A percentile compares a stretch with the other conserved stretches of the same genome.
Evolutionary conservation across 495 filamentous ascomycete species (phyloP).

Genomic region (Neurospora discreta): DNA sequence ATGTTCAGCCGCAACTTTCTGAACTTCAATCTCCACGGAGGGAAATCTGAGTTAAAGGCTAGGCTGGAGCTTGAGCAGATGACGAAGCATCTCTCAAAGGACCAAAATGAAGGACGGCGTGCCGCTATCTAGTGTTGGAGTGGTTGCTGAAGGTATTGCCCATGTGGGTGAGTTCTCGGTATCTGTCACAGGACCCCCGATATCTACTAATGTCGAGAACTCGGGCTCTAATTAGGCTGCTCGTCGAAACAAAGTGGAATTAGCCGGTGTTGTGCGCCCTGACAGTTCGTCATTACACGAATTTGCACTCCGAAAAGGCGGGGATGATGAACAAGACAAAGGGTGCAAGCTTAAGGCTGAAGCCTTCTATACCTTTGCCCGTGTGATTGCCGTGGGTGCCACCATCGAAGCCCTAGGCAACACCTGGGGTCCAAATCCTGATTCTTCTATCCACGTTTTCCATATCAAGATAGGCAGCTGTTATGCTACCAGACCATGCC

Average conservation of each 20-base stretch:
- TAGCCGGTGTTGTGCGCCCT: not conserved
- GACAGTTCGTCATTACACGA: not conserved
- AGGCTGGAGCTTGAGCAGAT: slow-evolving; percentile 26
- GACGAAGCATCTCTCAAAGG: not conserved
- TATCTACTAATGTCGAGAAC: not conserved
- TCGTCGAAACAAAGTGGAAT: not conserved
- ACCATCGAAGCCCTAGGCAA: slow-evolving; percentile 23
- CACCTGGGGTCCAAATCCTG: slow-evolving; percentile 39
- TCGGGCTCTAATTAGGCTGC: not conserved
- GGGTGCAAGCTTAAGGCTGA: slow-evolving; percentile 33
- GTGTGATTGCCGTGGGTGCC: slow-evolving; percentile 42
- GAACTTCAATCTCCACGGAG: slow-evolving; percentile 33
- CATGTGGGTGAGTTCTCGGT: slow-evolving; percentile 43
- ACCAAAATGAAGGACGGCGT: not conserved
- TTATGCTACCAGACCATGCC: slow-evolving; percentile 27
- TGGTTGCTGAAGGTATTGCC: slow-evolving; percentile 35
- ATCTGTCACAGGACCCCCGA: slow-evolving; percentile 28
- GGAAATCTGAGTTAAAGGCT: slow-evolving; percentile 39
- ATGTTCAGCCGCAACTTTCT: slow-evolving; percentile 36
- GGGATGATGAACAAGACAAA: slow-evolving; percentile 14
- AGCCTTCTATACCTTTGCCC: slow-evolving; percentile 35
- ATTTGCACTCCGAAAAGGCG: not conserved
- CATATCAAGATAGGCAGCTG: slow-evolving; percentile 39
- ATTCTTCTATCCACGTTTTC: slow-evolving; percentile 38
- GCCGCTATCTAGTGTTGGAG: slow-evolving; percentile 24